Evolutionary conservation across 345 rosid species (phyloP).

Genomic region (Citropsis articulata): DNA sequence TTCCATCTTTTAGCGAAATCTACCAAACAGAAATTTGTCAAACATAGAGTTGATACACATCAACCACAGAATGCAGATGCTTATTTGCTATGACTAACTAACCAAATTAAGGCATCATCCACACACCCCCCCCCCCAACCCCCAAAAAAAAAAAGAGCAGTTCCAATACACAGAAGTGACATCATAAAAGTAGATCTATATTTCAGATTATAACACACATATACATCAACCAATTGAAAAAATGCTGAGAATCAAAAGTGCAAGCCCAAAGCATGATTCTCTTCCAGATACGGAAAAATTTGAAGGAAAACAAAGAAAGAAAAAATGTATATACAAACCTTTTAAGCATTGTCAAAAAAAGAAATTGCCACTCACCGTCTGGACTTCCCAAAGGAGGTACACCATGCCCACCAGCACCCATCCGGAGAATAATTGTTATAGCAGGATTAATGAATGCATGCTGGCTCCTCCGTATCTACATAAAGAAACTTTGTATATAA

Average conservation of each 20-base stretch:
- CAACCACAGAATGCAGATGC: neutral
- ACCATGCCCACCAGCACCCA: constrained; percentile 99
- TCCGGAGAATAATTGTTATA: constrained; percentile 81
- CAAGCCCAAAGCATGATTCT: neutral
- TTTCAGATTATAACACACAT: neutral
- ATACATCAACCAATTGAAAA: neutral
- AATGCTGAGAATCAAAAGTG: neutral
- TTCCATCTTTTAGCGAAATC: neutral
- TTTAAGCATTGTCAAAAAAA: constrained; percentile 6
- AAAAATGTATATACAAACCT: neutral
- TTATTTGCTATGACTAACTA: neutral
- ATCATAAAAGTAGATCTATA: neutral
- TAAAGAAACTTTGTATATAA: constrained; percentile 15
- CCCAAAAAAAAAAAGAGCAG: neutral
- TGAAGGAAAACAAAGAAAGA: neutral
- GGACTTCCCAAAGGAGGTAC: constrained; percentile 99
- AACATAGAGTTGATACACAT: neutral
- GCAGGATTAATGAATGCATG: constrained; percentile 99
- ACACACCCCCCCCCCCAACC: no score
- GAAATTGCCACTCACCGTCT: constrained; percentile 64
- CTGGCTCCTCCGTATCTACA: constrained; percentile 90
- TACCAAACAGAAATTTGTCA: neutral
- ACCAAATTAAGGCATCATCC: neutral
- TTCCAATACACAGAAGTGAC: neutral
- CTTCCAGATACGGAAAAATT: neutral